phyloP scores from a whole-genome alignment of 2,329 filamentous ascomycete species.

The Leptosphaerulina australis region DNA sequence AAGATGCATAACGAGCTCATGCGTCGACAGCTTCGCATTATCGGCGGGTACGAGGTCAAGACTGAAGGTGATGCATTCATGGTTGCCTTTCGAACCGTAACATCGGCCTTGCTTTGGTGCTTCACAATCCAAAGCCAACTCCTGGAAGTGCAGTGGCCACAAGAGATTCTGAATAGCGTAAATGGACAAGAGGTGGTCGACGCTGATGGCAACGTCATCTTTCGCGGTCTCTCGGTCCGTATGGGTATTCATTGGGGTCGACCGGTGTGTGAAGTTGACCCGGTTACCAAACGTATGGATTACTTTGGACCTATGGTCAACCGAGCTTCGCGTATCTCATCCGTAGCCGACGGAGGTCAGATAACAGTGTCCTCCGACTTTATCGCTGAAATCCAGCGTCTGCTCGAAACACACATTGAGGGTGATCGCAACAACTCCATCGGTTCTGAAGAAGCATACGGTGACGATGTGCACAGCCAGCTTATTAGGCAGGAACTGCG shows the following conservation, averaged over 20 bases:
- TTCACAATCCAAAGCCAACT: conserved; percentile 91
- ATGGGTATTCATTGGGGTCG: conserved; percentile 98
- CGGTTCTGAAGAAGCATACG: conserved; percentile 74
- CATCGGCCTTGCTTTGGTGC: conserved; percentile 91
- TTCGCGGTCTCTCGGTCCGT: conserved; percentile 89
- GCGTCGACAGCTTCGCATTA: conserved; percentile 87
- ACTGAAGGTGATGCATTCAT: conserved; percentile 99
- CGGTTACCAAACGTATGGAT: conserved; percentile 97
- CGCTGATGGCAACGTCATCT: conserved; percentile 85
- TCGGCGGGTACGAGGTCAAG: conserved; percentile 98
- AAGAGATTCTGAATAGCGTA: conserved; percentile 85
- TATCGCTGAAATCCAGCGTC: conserved; percentile 92
- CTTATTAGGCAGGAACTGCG: conserved; percentile 86
- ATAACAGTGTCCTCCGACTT: conserved; percentile 97
- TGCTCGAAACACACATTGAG: conserved; percentile 87
- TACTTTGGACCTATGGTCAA: conserved; percentile 99
- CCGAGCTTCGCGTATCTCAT: conserved; percentile 89
- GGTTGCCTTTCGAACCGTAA: conserved; percentile 97
- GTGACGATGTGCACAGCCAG: conserved; percentile 74
- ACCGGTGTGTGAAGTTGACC: conserved; percentile 93
- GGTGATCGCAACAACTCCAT: conserved; percentile 72
- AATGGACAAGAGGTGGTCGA: conserved; percentile 84
- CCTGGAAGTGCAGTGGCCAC: conserved; percentile 89
- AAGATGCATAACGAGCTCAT: conserved; percentile 97
- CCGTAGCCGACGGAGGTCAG: conserved; percentile 93